Base-by-base conservation (phyloP, 805 yeast genomes). In the Lachancea sp. region DNA sequence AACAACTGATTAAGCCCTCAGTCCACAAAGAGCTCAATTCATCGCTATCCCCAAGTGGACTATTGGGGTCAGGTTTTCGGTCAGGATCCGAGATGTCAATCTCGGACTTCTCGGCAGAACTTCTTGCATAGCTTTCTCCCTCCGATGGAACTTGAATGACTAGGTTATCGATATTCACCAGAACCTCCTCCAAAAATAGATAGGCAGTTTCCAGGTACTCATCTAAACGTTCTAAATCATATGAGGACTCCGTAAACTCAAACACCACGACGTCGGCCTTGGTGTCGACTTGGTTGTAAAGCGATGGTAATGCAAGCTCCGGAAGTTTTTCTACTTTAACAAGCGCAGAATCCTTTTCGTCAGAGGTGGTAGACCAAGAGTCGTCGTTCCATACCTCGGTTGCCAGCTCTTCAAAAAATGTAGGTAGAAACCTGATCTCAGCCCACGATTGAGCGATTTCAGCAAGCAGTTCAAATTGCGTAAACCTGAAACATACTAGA, bases 1-100 rank as follows among this genome's bases (percentile, higher is more conserved):
- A 63, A 41, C 82, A 72, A 79, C 83, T 82, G 65, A 85, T 77
- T 44, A 90, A 68, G 16, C 95, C 97, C 12, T 62, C 67, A 6
- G 67, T 62, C 67, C 67, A 62, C 23, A 48, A 47, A 13, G 49
- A 38, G 46, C 64, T 61, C 32, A 57, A 37, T 9, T 47, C 43
- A 34, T 55, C 60, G 13, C 41, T 42, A 40, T 54, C 24, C 7
- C 26, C 35, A 50, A 23, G 17, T 21, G 34, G 37, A 17, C 9
- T 12, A 18, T 18, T 15, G 2, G 26, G 22, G 9, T n/a, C 28
- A 16, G 34, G 41, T 15, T 38, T 29, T 37, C 34, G 41, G 22
- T 40, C 42, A 13, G 19, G 34, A 29, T 34, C 40, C 29, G 36
- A 38, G 28, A 33, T 32, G 5, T 24, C 29, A 11, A 33, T 25